Percentiles rank a stretch among this genome's conserved stretches.
phyloP scores from a whole-genome alignment of 768 basidiomycete genomes.

The Tulasnella sp. region DNA sequence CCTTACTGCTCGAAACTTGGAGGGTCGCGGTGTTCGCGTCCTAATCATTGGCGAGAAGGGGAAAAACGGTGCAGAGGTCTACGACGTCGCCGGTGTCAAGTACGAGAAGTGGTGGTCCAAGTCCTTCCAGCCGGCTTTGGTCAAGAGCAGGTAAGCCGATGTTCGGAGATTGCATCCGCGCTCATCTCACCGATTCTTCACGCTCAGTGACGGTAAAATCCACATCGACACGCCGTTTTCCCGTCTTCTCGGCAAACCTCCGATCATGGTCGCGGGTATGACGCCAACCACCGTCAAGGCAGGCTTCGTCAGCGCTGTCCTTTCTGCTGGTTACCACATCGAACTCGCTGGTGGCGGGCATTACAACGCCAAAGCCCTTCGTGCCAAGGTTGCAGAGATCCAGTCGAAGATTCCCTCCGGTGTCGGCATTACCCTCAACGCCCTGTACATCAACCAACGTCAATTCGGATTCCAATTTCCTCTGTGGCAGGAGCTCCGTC shows the following conservation, averaged over 20 bases:
- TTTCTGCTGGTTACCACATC: slow-evolving; percentile 89
- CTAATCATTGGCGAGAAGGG: slow-evolving; percentile 84
- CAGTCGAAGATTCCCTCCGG: slow-evolving; percentile 73
- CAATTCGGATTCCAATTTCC: slow-evolving; percentile 97
- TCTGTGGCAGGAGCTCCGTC: slow-evolving; percentile 94
- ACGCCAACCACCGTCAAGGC: slow-evolving; percentile 94
- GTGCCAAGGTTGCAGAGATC: slow-evolving; percentile 85
- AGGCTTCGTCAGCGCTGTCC: slow-evolving; percentile 86
- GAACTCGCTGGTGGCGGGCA: slow-evolving; percentile 98
- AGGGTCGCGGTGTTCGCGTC: slow-evolving; percentile 85
- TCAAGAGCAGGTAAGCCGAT: slow-evolving; percentile 66
- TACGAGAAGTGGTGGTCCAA: slow-evolving; percentile 86
- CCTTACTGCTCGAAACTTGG: slow-evolving; percentile 77
- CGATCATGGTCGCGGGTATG: slow-evolving; percentile 99
- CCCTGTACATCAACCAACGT: slow-evolving; percentile 95
- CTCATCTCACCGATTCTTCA: slow-evolving; percentile 26
- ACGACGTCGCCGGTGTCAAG: slow-evolving; percentile 47
- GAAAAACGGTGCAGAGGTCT: slow-evolving; percentile 80
- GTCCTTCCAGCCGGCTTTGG: slow-evolving; percentile 70
- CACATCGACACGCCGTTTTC: slow-evolving; percentile 96
- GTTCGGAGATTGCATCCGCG: neutral
- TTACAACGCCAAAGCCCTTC: slow-evolving; percentile 82
- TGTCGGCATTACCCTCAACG: slow-evolving; percentile 85
- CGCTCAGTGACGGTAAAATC: slow-evolving; percentile 67
- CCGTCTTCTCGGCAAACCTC: slow-evolving; percentile 87